These are phyloP conservation scores for Trametes elegans DNA, from an alignment of 768 basidiomycete species.

Conservation along the genomic window DNA sequence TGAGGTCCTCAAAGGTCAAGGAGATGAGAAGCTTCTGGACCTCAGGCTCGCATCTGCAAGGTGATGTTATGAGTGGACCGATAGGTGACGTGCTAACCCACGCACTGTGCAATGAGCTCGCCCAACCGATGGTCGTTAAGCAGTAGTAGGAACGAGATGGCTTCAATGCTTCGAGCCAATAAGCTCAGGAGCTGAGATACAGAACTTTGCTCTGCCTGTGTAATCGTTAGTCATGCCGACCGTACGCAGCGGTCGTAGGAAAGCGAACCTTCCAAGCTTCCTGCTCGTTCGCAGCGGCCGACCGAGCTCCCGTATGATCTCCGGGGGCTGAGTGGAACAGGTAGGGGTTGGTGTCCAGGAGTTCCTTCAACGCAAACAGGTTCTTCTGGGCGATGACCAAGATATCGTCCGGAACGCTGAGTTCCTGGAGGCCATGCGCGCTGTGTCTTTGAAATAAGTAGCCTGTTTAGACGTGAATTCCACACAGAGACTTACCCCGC, in stretches of 20 bases:
- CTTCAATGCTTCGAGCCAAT: conserved; percentile 86
- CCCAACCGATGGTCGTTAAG: conserved; percentile 88
- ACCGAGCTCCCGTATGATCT: conserved; percentile 57
- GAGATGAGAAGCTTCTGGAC: conserved; percentile 65
- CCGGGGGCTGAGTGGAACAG: conserved; percentile 81
- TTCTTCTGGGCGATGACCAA: conserved; percentile 79
- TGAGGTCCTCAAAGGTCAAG: conserved; percentile 83
- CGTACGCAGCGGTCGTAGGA: neutral
- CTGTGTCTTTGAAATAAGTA: conserved; percentile 28
- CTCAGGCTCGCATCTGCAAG: conserved; percentile 66
- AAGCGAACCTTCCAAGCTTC: conserved; percentile 82
- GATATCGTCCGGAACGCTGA: conserved; percentile 59
- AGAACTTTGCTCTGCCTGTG: conserved; percentile 76
- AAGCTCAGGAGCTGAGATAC: conserved; percentile 75
- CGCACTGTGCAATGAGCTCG: conserved; percentile 80
- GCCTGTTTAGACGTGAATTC: no score
- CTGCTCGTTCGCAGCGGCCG: conserved; percentile 61
- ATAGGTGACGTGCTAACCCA: conserved; percentile 8
- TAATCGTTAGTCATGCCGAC: neutral
- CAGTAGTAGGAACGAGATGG: conserved; percentile 88
- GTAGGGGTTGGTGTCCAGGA: conserved; percentile 79
- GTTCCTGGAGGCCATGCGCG: conserved; percentile 46
- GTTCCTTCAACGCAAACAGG: conserved; percentile 69
- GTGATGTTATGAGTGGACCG: conserved; percentile 2
- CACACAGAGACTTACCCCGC: conserved; percentile 56